phyloP scores from a whole-genome alignment of 1,284 basidiomycete genomes.

The Gymnopus androsaceus region DNA sequence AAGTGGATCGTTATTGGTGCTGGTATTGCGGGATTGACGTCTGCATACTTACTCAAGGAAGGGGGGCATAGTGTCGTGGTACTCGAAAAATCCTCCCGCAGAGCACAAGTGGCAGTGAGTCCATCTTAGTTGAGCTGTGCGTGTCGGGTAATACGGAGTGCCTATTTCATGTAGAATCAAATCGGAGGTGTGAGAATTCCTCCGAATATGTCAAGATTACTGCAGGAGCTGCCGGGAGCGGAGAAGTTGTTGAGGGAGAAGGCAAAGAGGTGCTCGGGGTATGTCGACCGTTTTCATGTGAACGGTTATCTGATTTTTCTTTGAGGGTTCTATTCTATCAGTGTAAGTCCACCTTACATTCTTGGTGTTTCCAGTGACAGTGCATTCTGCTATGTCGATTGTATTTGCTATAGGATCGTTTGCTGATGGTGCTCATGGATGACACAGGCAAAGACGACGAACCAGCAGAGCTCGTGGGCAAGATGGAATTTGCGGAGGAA shows the following conservation, averaged over 20 bases:
- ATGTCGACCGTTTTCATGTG: no score
- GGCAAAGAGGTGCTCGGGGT: constrained; percentile 12
- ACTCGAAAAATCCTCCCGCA: constrained; percentile 9
- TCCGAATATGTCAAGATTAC: constrained; percentile 16
- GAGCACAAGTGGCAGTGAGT: neutral
- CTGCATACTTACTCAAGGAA: constrained; percentile 15
- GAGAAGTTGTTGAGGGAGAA: constrained; percentile 3
- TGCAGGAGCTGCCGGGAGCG: constrained; percentile 6
- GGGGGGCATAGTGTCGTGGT: constrained; percentile 13
- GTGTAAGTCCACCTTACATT: neutral
- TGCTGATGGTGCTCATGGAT: neutral
- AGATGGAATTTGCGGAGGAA: constrained; percentile 11
- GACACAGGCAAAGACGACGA: neutral
- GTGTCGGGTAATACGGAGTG: neutral
- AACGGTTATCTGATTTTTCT: no score
- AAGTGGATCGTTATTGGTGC: constrained; percentile 19
- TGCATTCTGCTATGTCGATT: no score
- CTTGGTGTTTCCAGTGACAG: no score
- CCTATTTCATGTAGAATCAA: neutral
- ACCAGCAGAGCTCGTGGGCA: constrained; percentile 6
- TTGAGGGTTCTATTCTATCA: constrained; percentile 6
- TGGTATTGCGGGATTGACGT: constrained; percentile 18
- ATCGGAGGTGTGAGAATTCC: constrained; percentile 12
- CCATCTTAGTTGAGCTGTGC: neutral
- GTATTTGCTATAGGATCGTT: no score